A percentile compares a stretch with the other conserved stretches of the same genome.
These are phyloP conservation scores for Neurospora hispaniola DNA, from an alignment of 495 filamentous ascomycete genomes.

Conservation along the genomic window DNA sequence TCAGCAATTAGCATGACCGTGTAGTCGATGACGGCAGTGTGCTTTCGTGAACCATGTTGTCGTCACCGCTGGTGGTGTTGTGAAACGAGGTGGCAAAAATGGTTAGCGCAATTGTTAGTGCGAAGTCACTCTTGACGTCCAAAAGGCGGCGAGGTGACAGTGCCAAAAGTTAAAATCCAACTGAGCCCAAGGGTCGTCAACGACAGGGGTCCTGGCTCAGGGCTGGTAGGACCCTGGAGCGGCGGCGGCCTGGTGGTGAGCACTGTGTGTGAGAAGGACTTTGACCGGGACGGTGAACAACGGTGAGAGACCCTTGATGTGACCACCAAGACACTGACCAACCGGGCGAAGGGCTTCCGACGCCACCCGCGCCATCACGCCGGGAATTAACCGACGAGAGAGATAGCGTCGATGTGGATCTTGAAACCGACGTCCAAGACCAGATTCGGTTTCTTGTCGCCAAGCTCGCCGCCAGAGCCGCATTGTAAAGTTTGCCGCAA, in stretches of 20 bases:
- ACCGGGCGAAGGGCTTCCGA: not conserved
- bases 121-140: not conserved
- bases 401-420: not conserved
- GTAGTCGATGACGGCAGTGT: not conserved
- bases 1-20: not conserved
- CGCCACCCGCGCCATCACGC: not conserved
- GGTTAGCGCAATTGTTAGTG: not conserved
- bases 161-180: not conserved
- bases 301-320: not conserved
- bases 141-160: not conserved
- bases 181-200: not conserved
- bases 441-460: not conserved
- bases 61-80: not conserved
- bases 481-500: not conserved
- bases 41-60: not conserved
- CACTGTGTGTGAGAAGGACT: not conserved
- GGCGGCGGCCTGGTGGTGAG: not conserved
- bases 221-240: not conserved
- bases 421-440: not conserved
- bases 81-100: not conserved
- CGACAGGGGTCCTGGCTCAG: not conserved
- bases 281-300: not conserved
- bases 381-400: not conserved
- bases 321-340: not conserved
- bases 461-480: not conserved